Evolutionary conservation across 306 rosid species (phyloP).

Genomic region (Medicago arabica): DNA sequence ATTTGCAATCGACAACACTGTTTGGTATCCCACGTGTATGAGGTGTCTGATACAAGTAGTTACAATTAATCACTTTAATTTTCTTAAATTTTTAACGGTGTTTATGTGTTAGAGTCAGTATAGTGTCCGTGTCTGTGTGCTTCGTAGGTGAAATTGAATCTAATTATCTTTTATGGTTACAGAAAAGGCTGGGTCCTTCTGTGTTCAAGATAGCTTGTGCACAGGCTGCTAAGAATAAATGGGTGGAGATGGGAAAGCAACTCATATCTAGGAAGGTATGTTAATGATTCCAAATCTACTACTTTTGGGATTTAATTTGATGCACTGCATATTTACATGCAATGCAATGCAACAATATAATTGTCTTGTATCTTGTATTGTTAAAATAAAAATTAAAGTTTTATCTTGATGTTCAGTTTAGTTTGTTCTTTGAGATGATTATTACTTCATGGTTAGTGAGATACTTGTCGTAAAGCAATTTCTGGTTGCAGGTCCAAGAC

Average conservation of each 20-base stretch:
- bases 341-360: background rate
- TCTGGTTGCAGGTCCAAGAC: constrained; percentile 60
- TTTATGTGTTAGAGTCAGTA: background rate
- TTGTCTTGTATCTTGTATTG: background rate
- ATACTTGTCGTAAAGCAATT: background rate
- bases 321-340: constrained; percentile 10
- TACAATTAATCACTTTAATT: no score
- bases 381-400: background rate
- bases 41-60: no score
- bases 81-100: no score
- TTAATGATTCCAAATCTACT: background rate
- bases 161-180: constrained; percentile 37
- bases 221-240: constrained; percentile 86
- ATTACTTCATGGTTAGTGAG: constrained; percentile 10
- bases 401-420: background rate
- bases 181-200: constrained; percentile 69
- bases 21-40: no score
- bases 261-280: constrained; percentile 69
- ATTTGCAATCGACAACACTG: no score
- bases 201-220: constrained; percentile 77
- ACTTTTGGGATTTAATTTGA: constrained; percentile 6
- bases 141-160: background rate
- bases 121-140: background rate
- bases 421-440: constrained; percentile 2
- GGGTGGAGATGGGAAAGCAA: constrained; percentile 90